Evolutionary conservation across 148 eudicot species (phyloP).

Genomic region (Persicaria maculosa): DNA sequence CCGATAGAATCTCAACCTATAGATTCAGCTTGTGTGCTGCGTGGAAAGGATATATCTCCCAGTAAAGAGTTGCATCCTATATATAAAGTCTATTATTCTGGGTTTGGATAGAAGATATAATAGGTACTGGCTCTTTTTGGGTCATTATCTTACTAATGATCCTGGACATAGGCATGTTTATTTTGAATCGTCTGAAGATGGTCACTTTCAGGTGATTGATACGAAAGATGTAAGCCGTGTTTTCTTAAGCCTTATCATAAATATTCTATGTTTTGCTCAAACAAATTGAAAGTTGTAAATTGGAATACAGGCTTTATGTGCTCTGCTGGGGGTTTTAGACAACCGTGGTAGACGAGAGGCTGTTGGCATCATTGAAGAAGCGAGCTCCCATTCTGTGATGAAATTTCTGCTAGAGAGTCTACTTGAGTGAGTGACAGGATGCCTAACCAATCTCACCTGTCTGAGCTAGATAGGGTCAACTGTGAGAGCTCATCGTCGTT

Average conservation of each 20-base stretch:
- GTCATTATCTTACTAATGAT: constrained; percentile 73
- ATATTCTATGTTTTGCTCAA: neutral
- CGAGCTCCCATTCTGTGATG: constrained; percentile 35
- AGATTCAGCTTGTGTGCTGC: constrained; percentile 53
- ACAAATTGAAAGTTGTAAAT: neutral
- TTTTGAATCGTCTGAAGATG: constrained; percentile 98
- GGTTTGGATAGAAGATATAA: constrained; percentile 97
- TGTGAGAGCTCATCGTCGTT: constrained; percentile 75
- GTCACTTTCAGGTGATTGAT: constrained; percentile 90
- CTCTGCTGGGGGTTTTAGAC: constrained; percentile 59
- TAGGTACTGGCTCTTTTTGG: constrained; percentile 96
- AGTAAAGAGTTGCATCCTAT: constrained; percentile 55
- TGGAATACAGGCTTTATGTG: constrained; percentile 54
- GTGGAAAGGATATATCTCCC: constrained; percentile 27
- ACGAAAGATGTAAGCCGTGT: constrained; percentile 54
- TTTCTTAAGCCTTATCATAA: neutral
- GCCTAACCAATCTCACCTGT: constrained; percentile 40
- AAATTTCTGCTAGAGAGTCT: constrained; percentile 35
- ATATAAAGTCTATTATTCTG: constrained; percentile 76
- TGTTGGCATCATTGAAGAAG: constrained; percentile 55
- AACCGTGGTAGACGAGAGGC: constrained; percentile 72
- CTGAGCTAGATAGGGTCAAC: constrained; percentile 43
- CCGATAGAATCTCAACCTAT: constrained; percentile 36
- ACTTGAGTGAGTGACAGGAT: constrained; percentile 28
- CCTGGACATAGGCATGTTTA: constrained; percentile 85